A percentile compares a stretch with the other conserved stretches of the same genome.
These are phyloP conservation scores for Linnemannia zychae DNA, from an alignment of 192 early-diverging fungal genomes.

Conservation along the genomic window DNA sequence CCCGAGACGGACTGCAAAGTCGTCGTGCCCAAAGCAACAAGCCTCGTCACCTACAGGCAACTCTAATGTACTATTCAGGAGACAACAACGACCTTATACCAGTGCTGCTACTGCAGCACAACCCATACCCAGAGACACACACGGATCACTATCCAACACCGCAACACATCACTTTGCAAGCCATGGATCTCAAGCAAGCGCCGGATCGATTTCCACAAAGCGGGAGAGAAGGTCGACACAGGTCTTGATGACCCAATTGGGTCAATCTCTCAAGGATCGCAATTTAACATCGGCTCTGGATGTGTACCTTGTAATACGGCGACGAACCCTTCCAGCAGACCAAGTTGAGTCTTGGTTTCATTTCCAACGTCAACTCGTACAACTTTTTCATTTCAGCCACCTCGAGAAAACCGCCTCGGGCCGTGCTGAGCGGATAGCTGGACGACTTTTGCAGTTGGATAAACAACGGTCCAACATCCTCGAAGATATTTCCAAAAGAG, in stretches of 20 bases:
- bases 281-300: constrained; percentile 10
- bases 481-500: constrained; percentile 18
- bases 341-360: neutral
- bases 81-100: constrained; percentile 6
- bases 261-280: neutral
- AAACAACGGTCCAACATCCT: neutral
- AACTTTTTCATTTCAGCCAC: constrained; percentile 19
- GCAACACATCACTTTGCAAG: neutral
- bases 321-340: neutral
- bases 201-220: neutral
- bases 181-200: neutral
- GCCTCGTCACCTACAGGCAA: neutral
- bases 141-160: neutral
- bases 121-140: neutral
- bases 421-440: neutral
- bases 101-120: constrained; percentile 15
- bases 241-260: neutral
- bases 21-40: neutral
- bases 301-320: constrained; percentile 7
- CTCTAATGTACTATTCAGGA: neutral
- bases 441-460: neutral
- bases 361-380: constrained; percentile 18
- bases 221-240: constrained; percentile 1
- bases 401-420: neutral
- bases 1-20: no score